Conservation (phyloP, 140 eudicot genomes). For the Senecio squalidus region DNA sequence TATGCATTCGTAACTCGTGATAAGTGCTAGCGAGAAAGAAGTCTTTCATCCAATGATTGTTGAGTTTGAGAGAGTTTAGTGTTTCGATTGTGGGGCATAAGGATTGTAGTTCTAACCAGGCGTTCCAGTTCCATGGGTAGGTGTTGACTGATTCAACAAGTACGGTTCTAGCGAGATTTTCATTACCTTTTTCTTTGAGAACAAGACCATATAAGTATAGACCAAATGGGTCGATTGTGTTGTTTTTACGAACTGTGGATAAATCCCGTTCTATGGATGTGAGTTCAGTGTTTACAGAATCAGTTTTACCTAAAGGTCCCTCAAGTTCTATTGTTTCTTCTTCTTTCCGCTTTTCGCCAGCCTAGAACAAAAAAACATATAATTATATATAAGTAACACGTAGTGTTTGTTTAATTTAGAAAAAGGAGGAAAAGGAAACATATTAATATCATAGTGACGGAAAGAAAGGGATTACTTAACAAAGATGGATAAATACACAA, state of each 20-base stretch:
- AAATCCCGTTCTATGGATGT: conserved; percentile 81
- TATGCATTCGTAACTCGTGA: conserved; percentile 83
- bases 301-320: conserved; percentile 82
- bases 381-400: not conserved
- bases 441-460: not conserved
- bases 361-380: conserved; percentile 31
- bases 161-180: conserved; percentile 59
- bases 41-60: conserved; percentile 95
- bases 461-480: not conserved
- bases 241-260: conserved; percentile 55
- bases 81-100: conserved; percentile 70
- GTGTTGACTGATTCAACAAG: conserved; percentile 81
- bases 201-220: conserved; percentile 92
- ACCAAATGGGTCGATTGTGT: conserved; percentile 68
- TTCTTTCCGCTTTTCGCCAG: conserved; percentile 97
- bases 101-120: conserved; percentile 80
- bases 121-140: conserved; percentile 98
- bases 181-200: conserved; percentile 87
- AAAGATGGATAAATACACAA: not conserved
- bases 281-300: conserved; percentile 66
- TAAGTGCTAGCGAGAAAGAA: conserved; percentile 78
- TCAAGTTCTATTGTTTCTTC: conserved; percentile 92
- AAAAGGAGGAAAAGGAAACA: not conserved
- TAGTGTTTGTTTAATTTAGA: not conserved
- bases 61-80: conserved; percentile 66